A percentile compares a stretch with the other conserved stretches of the same genome.
Conservation (phyloP, 176 grass and related monocot genomes). For the Oryza longistaminata region DNA sequence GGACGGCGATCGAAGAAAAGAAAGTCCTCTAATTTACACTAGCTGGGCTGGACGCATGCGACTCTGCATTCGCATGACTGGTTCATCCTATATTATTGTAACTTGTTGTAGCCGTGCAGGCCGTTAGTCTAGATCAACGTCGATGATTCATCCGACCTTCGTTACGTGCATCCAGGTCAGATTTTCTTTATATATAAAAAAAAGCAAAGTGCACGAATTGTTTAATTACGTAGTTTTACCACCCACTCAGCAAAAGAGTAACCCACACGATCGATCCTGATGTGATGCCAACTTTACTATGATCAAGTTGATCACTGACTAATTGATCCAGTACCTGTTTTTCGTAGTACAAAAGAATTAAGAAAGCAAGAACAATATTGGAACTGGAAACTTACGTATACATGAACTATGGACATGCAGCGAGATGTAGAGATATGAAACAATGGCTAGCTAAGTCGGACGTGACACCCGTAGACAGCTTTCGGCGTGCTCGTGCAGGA, state of each 20-base stretch:
- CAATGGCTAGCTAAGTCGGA: neutral
- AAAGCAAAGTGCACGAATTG: neutral
- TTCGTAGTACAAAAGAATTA: neutral
- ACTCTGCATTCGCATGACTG: no score
- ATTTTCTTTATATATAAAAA: neutral
- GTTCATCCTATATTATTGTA: neutral
- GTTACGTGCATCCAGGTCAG: constrained; percentile 13
- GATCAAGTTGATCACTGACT: no score
- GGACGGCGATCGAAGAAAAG: no score
- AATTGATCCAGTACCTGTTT: neutral
- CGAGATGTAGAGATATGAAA: neutral
- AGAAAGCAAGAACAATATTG: neutral
- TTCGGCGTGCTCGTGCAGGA: constrained; percentile 60
- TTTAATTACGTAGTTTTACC: neutral
- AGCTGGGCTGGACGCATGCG: no score
- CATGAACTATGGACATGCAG: neutral
- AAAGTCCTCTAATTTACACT: no score
- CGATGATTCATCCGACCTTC: constrained; percentile 7
- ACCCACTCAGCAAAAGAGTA: neutral
- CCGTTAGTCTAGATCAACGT: constrained; percentile 32
- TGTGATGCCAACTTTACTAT: constrained; percentile 1
- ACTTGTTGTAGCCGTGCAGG: neutral
- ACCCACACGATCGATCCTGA: neutral
- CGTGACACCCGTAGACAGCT: neutral
- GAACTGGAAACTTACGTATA: neutral